Evolutionary conservation across 2,329 filamentous ascomycete genomes (phyloP).

Genomic region (Fusarium floridanum): DNA sequence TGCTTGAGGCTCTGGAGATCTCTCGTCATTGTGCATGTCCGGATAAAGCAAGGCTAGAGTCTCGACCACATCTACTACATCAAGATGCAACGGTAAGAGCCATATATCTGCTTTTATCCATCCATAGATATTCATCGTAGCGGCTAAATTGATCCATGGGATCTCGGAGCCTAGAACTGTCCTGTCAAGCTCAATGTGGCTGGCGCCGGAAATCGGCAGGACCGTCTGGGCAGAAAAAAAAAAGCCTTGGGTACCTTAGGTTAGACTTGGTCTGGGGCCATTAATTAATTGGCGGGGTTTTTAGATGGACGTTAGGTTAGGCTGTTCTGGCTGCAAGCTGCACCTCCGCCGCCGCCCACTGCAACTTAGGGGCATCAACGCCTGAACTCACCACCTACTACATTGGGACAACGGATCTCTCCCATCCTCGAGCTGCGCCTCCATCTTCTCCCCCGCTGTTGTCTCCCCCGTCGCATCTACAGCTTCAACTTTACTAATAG

Average conservation of each 20-base stretch:
- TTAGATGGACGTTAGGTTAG: conserved; percentile 24
- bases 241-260: not conserved
- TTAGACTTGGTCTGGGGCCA: not conserved
- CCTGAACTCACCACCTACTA: conserved; percentile 43
- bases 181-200: conserved; percentile 30
- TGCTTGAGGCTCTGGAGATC: conserved; percentile 6
- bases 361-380: conserved; percentile 36
- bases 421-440: conserved; percentile 34
- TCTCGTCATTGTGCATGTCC: conserved; percentile 21
- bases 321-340: conserved; percentile 11
- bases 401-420: conserved; percentile 25
- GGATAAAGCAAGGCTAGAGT: not conserved
- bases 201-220: conserved; percentile 32
- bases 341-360: conserved; percentile 6
- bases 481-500: conserved; percentile 25
- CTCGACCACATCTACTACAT: not conserved
- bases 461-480: conserved; percentile 21
- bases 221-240: not conserved
- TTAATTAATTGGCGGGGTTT: conserved; percentile 43
- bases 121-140: not conserved
- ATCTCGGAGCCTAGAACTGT: conserved; percentile 14
- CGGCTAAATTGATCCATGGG: conserved; percentile 23
- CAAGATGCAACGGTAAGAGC: not conserved
- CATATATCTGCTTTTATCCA: not conserved
- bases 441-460: conserved; percentile 29